These are phyloP conservation scores for Stachybotrys chartarum DNA, from an alignment of 2,329 filamentous ascomycete species.

Conservation along the genomic window DNA sequence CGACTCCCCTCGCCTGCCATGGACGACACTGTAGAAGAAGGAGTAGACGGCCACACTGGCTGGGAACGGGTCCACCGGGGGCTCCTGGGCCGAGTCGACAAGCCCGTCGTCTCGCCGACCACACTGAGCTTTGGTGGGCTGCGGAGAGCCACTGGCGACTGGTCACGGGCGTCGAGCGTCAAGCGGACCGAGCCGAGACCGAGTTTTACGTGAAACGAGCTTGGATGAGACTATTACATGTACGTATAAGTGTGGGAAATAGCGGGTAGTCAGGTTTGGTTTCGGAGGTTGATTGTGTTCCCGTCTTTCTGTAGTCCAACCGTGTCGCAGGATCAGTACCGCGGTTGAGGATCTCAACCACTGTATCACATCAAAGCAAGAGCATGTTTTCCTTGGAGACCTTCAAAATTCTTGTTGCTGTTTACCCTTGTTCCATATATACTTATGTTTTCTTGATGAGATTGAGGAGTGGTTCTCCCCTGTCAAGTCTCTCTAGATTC, in stretches of 20 bases:
- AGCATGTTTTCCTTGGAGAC: no score
- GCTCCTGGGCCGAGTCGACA: not conserved
- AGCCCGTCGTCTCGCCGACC: conserved; percentile 20
- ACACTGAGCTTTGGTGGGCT: conserved; percentile 43
- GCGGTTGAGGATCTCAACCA: no score
- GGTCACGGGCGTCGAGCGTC: conserved; percentile 36
- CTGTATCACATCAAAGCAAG: no score
- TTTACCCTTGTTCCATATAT: no score
- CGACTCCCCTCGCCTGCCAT: conserved; percentile 20
- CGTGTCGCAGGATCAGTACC: no score
- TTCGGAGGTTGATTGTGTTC: no score
- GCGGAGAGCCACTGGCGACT: conserved; percentile 39
- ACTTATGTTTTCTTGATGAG: conserved; percentile 5
- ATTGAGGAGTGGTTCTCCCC: conserved; percentile 20
- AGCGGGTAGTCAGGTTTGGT: no score
- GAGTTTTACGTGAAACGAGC: not conserved
- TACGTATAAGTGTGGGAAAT: no score
- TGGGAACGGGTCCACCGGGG: conserved; percentile 16
- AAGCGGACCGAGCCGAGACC: conserved; percentile 21
- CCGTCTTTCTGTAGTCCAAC: no score
- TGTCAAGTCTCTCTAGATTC: conserved; percentile 20
- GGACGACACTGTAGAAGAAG: conserved; percentile 20
- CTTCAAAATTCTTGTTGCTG: no score
- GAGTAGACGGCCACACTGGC: conserved; percentile 10
- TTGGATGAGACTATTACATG: no score